Percentiles rank a stretch among this genome's conserved stretches.
phyloP scores from a whole-genome alignment of 441 rosid species.

The Eutrema salsugineum region DNA sequence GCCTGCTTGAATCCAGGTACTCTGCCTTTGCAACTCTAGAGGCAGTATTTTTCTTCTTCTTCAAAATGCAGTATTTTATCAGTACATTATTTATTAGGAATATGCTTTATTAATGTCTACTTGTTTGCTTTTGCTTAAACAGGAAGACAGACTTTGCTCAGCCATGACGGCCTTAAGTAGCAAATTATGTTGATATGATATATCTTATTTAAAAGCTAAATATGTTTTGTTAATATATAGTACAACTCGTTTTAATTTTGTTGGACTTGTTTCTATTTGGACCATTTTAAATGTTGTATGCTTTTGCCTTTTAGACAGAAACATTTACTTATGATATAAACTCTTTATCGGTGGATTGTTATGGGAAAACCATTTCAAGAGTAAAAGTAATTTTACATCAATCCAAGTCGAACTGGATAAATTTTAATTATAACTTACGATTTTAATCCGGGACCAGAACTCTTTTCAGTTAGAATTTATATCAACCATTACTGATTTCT shows the following conservation, averaged over 20 bases:
- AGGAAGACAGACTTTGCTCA: slow-evolving; percentile 23
- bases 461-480: neutral
- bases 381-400: neutral
- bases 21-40: slow-evolving; percentile 28
- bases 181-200: neutral
- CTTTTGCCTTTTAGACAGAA: neutral
- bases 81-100: slow-evolving; percentile 1
- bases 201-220: neutral
- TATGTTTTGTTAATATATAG: neutral
- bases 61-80: slow-evolving; percentile 8
- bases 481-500: neutral
- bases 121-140: slow-evolving; percentile 24
- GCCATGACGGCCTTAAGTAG: slow-evolving; percentile 18
- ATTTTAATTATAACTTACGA: neutral
- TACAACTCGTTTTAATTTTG: slow-evolving; percentile 24
- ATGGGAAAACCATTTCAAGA: neutral
- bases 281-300: neutral
- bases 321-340: neutral
- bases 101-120: slow-evolving; percentile 3
- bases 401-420: neutral
- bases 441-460: neutral
- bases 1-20: slow-evolving; percentile 25
- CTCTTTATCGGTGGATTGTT: neutral
- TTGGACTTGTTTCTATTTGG: slow-evolving; percentile 2
- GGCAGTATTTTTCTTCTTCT: neutral